Evolutionary conservation across 768 basidiomycete species (phyloP).

Genomic region (Tylopilus felleus): DNA sequence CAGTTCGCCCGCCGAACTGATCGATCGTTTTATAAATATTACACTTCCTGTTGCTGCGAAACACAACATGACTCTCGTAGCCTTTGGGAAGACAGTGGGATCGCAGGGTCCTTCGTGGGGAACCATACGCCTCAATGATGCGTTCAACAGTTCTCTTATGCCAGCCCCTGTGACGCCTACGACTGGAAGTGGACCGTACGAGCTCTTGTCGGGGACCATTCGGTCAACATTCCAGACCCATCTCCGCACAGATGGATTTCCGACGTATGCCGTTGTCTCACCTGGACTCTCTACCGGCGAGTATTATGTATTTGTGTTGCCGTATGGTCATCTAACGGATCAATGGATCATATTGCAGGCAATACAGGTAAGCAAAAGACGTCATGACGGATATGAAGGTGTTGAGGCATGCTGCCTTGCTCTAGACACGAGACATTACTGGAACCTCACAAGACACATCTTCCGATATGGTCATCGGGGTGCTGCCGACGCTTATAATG

Average conservation of each 20-base stretch:
- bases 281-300: conserved; percentile 32
- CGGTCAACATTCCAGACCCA: conserved; percentile 36
- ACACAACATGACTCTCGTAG: conserved; percentile 40
- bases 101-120: conserved; percentile 30
- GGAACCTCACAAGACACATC: conserved; percentile 45
- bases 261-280: conserved; percentile 31
- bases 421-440: conserved; percentile 43
- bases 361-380: conserved; percentile 22
- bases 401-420: conserved; percentile 13
- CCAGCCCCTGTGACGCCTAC: conserved; percentile 45
- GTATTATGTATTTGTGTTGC: neutral
- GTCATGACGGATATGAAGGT: conserved; percentile 19
- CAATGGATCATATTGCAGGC: conserved; percentile 8
- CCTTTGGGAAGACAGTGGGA: conserved; percentile 37
- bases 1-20: conserved; percentile 19
- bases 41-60: conserved; percentile 20
- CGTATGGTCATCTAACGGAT: conserved; percentile 1
- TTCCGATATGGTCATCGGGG: conserved; percentile 43
- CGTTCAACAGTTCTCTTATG: conserved; percentile 32
- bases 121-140: conserved; percentile 36
- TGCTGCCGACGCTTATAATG: conserved; percentile 34
- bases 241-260: conserved; percentile 23
- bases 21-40: conserved; percentile 9
- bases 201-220: conserved; percentile 43
- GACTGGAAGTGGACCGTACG: conserved; percentile 34